A percentile compares a stretch with the other conserved stretches of the same genome.
Conservation (phyloP, 2,329 filamentous ascomycete species). For the Paraconiothyrium sp. region DNA sequence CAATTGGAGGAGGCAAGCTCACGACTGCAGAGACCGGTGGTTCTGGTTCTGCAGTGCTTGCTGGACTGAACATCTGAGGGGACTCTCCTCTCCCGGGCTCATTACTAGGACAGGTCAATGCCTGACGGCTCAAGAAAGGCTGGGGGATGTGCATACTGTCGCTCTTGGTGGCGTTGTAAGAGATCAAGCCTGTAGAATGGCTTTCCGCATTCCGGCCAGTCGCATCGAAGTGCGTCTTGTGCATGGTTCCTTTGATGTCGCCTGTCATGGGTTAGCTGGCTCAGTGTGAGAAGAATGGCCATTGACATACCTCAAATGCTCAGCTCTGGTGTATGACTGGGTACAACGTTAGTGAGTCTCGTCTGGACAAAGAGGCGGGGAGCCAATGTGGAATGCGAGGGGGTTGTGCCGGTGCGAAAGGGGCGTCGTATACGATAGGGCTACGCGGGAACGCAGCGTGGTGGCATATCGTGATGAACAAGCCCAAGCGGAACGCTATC, state of each 20-base stretch:
- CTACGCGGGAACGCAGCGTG: conserved; percentile 12
- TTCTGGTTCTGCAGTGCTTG: conserved; percentile 33
- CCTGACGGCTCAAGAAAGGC: conserved; percentile 1
- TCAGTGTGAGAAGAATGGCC: background rate
- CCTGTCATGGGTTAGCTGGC: conserved; percentile 34
- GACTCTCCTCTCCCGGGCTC: conserved; percentile 36
- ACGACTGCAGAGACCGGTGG: conserved; percentile 27
- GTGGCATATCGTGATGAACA: conserved; percentile 9
- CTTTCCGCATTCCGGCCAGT: conserved; percentile 53
- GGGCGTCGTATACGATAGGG: conserved; percentile 17
- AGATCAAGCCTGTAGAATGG: conserved; percentile 57
- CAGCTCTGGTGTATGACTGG: conserved; percentile 58
- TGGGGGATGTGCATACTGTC: conserved; percentile 51
- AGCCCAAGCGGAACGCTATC: conserved; percentile 15
- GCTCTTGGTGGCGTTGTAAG: conserved; percentile 55
- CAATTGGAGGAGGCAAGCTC: conserved; percentile 24
- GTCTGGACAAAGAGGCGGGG: background rate
- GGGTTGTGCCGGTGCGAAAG: conserved; percentile 18
- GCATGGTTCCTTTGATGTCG: conserved; percentile 59
- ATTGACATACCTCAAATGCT: conserved; percentile 55
- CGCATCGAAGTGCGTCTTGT: conserved; percentile 52
- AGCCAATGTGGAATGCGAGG: background rate
- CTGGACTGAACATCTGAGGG: conserved; percentile 35
- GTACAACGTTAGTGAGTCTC: conserved; percentile 29
- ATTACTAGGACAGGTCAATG: conserved; percentile 37